Evolutionary conservation across 352 stramenopile genomes (phyloP).

Genomic region (Phytophthora parvispora): DNA sequence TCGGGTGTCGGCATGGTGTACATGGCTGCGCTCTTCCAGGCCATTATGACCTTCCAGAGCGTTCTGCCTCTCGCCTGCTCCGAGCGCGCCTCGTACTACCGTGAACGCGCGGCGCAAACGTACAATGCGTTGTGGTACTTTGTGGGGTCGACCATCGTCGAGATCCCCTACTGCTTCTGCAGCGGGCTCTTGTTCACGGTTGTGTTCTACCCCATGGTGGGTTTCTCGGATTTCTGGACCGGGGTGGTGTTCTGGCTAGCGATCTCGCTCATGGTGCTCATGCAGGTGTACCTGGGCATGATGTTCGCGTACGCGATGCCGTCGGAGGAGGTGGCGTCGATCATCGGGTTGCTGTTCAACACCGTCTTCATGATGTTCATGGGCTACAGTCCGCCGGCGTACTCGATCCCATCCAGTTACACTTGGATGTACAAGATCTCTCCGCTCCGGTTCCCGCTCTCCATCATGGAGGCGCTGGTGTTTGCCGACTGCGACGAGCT

Average conservation of each 20-base stretch:
- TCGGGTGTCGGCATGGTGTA: constrained; percentile 84
- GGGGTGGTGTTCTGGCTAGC: constrained; percentile 34
- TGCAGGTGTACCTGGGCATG: constrained; percentile 79
- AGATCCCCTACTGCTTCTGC: constrained; percentile 52
- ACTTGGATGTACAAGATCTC: constrained; percentile 25
- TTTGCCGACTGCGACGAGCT: constrained; percentile 36
- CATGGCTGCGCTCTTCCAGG: constrained; percentile 80
- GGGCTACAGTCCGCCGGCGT: constrained; percentile 52
- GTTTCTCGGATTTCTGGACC: constrained; percentile 18
- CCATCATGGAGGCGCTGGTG: constrained; percentile 24
- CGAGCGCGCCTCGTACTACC: constrained; percentile 14
- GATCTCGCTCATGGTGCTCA: constrained; percentile 31
- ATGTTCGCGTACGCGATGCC: constrained; percentile 71
- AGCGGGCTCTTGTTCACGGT: constrained; percentile 46
- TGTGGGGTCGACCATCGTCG: constrained; percentile 35
- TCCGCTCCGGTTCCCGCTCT: constrained; percentile 13
- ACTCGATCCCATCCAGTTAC: constrained; percentile 13
- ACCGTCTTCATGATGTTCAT: constrained; percentile 62
- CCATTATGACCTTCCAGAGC: constrained; percentile 79
- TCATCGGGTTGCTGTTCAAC: constrained; percentile 50
- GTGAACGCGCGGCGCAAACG: constrained; percentile 13
- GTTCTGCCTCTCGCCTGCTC: constrained; percentile 77
- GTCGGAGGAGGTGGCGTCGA: constrained; percentile 44
- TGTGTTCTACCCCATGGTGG: constrained; percentile 38
- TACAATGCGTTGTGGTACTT: no score